phyloP scores from a whole-genome alignment of 2,329 filamentous ascomycete species.

The Hymenotorrendiella dingleyae region DNA sequence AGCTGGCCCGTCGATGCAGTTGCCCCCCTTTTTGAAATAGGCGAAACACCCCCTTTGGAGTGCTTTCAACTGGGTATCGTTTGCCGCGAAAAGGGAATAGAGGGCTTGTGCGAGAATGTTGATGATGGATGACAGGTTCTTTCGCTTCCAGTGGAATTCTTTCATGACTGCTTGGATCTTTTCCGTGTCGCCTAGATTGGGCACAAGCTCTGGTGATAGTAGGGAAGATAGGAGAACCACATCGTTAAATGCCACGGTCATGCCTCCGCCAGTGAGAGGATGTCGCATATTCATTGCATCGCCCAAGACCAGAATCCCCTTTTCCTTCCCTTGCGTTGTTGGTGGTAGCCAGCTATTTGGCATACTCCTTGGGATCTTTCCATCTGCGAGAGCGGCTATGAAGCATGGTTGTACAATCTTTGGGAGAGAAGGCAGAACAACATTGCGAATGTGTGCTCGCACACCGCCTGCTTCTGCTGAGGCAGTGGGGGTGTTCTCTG shows the following conservation, averaged over 20 bases:
- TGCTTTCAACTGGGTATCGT: slow-evolving; percentile 68
- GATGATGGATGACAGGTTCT: slow-evolving; percentile 77
- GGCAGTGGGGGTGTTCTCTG: slow-evolving; percentile 68
- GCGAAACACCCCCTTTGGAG: slow-evolving; percentile 87
- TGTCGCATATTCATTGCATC: slow-evolving; percentile 99
- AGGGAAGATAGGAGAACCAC: slow-evolving; percentile 71
- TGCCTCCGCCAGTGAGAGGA: slow-evolving; percentile 91
- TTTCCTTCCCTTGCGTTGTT: slow-evolving; percentile 59
- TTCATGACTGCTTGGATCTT: slow-evolving; percentile 60
- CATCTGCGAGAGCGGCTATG: slow-evolving; percentile 67
- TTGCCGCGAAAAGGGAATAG: slow-evolving; percentile 84
- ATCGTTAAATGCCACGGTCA: slow-evolving; percentile 97
- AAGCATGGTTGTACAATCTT: slow-evolving; percentile 66
- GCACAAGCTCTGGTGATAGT: slow-evolving; percentile 62
- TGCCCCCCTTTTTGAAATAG: slow-evolving; percentile 75
- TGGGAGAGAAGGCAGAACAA: slow-evolving; percentile 74
- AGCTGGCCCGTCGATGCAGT: slow-evolving; percentile 70
- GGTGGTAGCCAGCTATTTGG: slow-evolving; percentile 92
- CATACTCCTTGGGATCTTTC: slow-evolving; percentile 76
- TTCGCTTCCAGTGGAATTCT: slow-evolving; percentile 81
- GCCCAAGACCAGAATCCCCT: slow-evolving; percentile 75
- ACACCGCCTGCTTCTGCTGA: slow-evolving; percentile 72
- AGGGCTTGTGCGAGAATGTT: slow-evolving; percentile 97
- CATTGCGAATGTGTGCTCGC: slow-evolving; percentile 73
- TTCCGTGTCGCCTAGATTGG: slow-evolving; percentile 60